phyloP scores from a whole-genome alignment of 331 rosid species.

The Erythrophleum ivorense region DNA sequence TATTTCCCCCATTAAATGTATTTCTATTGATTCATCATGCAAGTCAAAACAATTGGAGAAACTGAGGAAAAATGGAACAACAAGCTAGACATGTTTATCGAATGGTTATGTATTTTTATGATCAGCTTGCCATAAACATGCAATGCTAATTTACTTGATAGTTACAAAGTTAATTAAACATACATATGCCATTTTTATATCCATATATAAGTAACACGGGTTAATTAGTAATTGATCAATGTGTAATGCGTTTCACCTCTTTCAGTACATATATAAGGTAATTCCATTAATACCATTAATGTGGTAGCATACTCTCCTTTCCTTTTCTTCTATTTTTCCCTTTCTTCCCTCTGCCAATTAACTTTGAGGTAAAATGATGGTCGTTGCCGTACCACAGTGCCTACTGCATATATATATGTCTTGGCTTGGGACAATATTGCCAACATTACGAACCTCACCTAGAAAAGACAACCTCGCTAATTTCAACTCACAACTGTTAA shows the following conservation, averaged over 20 bases:
- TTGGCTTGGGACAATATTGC: slow-evolving; percentile 36
- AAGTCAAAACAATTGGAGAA: background rate
- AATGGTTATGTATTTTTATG: background rate
- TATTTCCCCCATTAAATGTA: no score
- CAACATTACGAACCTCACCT: slow-evolving; percentile 45
- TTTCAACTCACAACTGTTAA: slow-evolving; percentile 54
- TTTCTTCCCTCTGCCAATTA: background rate
- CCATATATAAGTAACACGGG: background rate
- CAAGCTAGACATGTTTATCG: background rate
- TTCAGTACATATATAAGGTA: slow-evolving; percentile 1
- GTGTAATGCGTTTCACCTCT: background rate
- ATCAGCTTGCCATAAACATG: background rate
- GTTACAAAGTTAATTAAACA: background rate
- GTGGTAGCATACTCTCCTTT: slow-evolving; percentile 20
- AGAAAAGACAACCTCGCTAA: slow-evolving; percentile 56
- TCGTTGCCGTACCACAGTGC: slow-evolving; percentile 10
- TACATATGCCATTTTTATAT: background rate
- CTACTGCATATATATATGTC: background rate
- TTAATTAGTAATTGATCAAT: background rate
- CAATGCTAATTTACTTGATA: slow-evolving; percentile 2
- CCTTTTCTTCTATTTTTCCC: background rate
- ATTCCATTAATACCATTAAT: slow-evolving; percentile 23
- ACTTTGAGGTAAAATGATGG: slow-evolving; percentile 34
- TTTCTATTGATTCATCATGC: background rate
- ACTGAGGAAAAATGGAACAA: background rate